phyloP scores from a whole-genome alignment of 2,329 filamentous ascomycete genomes.

The Alternaria gaisen region DNA sequence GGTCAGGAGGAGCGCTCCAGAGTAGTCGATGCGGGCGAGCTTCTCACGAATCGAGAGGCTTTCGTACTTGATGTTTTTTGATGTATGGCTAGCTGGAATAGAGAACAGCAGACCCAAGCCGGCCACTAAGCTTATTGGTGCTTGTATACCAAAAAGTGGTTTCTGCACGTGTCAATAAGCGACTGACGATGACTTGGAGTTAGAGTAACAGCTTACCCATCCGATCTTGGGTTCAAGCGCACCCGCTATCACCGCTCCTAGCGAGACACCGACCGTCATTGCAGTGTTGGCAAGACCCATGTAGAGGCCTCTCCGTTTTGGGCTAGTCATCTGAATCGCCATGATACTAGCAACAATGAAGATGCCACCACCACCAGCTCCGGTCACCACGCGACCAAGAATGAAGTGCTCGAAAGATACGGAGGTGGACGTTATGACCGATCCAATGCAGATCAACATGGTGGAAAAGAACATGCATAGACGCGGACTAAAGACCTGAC shows the following conservation, averaged over 20 bases:
- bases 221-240: constrained; percentile 69
- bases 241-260: constrained; percentile 76
- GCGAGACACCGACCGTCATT: constrained; percentile 74
- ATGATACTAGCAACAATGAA: constrained; percentile 78
- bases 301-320: constrained; percentile 73
- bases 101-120: constrained; percentile 71
- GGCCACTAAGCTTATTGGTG: constrained; percentile 68
- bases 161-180: constrained; percentile 58
- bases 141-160: constrained; percentile 76
- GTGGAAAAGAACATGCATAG: constrained; percentile 71
- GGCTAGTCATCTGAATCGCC: constrained; percentile 75
- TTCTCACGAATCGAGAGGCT: constrained; percentile 59
- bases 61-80: constrained; percentile 49
- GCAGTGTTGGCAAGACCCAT: constrained; percentile 78
- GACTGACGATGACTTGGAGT: neutral
- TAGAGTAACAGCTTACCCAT: constrained; percentile 65
- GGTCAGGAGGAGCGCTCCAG: constrained; percentile 67
- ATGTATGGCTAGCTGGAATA: constrained; percentile 62
- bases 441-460: constrained; percentile 67
- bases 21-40: constrained; percentile 75
- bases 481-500: constrained; percentile 76
- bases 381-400: constrained; percentile 72
- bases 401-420: constrained; percentile 70
- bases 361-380: constrained; percentile 74
- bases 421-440: constrained; percentile 70